These are phyloP conservation scores for Yarrowia sp. DNA, from an alignment of 805 yeast genomes.

Conservation along the genomic window DNA sequence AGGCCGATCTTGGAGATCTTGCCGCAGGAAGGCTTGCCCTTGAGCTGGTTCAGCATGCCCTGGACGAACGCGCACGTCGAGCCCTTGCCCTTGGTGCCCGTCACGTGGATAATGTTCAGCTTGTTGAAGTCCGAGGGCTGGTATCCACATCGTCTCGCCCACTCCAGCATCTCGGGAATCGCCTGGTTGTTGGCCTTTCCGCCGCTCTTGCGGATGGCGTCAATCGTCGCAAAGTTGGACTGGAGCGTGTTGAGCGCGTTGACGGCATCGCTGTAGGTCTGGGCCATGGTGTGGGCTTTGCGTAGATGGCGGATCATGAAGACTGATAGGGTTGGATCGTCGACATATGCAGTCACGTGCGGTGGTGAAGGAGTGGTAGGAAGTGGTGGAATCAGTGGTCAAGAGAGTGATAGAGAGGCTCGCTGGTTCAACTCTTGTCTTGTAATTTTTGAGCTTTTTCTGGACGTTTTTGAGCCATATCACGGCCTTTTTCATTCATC, in stretches of 20 bases:
- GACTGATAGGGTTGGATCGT: background rate
- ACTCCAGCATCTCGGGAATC: conserved; percentile 81
- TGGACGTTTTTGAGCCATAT: too few species aligned
- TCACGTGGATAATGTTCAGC: conserved; percentile 81
- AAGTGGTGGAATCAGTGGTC: background rate
- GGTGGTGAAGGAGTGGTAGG: background rate
- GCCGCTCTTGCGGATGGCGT: conserved; percentile 74
- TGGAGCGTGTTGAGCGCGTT: conserved; percentile 80
- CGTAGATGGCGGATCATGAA: conserved; percentile 8
- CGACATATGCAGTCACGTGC: conserved; percentile 10
- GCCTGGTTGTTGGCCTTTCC: conserved; percentile 59
- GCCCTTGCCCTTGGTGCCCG: conserved; percentile 99
- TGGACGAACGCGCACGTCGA: conserved; percentile 94
- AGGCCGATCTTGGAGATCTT: conserved; percentile 69
- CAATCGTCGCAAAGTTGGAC: conserved; percentile 85
- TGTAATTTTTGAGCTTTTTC: too few species aligned
- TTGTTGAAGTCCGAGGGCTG: conserved; percentile 63
- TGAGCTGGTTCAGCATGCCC: conserved; percentile 69
- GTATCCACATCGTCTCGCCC: conserved; percentile 71
- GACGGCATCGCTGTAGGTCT: conserved; percentile 65
- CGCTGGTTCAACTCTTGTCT: too few species aligned
- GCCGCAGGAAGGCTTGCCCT: conserved; percentile 26
- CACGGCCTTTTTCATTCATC: too few species aligned
- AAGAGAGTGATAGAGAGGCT: background rate
- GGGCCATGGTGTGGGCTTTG: conserved; percentile 6